Evolutionary conservation across 2,329 filamentous ascomycete species (phyloP).

Genomic region (Curvularia verruculosa): DNA sequence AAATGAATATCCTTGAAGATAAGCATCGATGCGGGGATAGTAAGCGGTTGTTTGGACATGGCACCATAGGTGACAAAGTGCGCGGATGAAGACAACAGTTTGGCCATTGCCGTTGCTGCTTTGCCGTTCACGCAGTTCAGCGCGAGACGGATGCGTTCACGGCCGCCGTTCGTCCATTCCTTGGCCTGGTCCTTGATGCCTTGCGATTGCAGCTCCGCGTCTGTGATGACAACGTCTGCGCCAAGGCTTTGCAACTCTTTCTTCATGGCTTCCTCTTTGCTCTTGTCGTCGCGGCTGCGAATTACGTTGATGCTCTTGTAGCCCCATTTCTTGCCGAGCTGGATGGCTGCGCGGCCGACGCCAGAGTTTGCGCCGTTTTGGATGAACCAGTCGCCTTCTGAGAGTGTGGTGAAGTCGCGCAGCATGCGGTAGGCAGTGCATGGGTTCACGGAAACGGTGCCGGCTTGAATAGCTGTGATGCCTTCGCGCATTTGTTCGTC

Average conservation of each 20-base stretch:
- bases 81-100: conserved; percentile 68
- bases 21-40: conserved; percentile 78
- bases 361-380: conserved; percentile 97
- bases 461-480: conserved; percentile 77
- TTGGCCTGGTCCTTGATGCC: conserved; percentile 68
- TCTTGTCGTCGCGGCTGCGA: conserved; percentile 73
- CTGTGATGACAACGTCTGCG: conserved; percentile 67
- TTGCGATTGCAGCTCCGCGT: conserved; percentile 64
- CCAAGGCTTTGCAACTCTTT: conserved; percentile 66
- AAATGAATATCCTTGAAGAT: conserved; percentile 94
- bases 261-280: conserved; percentile 70
- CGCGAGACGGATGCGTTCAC: conserved; percentile 75
- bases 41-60: conserved; percentile 88
- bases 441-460: conserved; percentile 90
- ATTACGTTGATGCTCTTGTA: conserved; percentile 90
- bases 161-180: conserved; percentile 72
- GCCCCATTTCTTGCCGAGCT: conserved; percentile 85
- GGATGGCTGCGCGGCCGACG: conserved; percentile 89
- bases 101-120: conserved; percentile 77
- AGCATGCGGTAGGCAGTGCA: conserved; percentile 95
- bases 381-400: conserved; percentile 89
- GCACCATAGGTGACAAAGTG: conserved; percentile 93
- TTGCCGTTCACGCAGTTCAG: conserved; percentile 96
- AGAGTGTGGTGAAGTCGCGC: conserved; percentile 71
- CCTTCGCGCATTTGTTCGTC: conserved; percentile 72